A percentile compares a stretch with the other conserved stretches of the same genome.
These are phyloP conservation scores for Elongisporangium anandrum DNA, from an alignment of 352 stramenopile species.

Conservation along the genomic window DNA sequence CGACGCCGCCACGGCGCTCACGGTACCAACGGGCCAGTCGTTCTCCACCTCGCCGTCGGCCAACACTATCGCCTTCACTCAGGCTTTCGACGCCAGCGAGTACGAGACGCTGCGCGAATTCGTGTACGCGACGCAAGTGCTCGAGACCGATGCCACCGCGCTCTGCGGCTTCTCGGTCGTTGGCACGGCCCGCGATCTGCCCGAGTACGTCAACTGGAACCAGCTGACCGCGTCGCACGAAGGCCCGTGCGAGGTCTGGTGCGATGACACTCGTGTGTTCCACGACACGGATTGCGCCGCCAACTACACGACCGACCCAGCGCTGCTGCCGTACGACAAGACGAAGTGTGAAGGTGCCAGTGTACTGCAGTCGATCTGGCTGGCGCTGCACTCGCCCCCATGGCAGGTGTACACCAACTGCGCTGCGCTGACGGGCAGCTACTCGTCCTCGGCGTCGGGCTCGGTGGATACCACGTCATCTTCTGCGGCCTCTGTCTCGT, in stretches of 20 bases:
- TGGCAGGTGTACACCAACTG: slow-evolving; percentile 57
- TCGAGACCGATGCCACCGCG: slow-evolving; percentile 14
- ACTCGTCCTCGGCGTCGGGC: too few species aligned
- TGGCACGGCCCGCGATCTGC: slow-evolving; percentile 20
- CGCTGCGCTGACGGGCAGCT: slow-evolving; percentile 25
- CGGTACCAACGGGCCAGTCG: neutral
- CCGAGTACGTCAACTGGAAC: slow-evolving; percentile 33
- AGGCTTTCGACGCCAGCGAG: slow-evolving; percentile 1
- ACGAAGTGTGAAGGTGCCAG: slow-evolving; percentile 26
- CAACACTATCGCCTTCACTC: neutral
- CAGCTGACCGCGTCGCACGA: slow-evolving; percentile 15
- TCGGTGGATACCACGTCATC: slow-evolving; percentile 13
- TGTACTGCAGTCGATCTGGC: slow-evolving; percentile 28
- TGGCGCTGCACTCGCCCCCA: slow-evolving; percentile 31
- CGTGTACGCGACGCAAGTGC: neutral
- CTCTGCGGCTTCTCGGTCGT: slow-evolving; percentile 13
- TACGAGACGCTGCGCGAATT: slow-evolving; percentile 1
- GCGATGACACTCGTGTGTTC: slow-evolving; percentile 36
- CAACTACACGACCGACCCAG: slow-evolving; percentile 24
- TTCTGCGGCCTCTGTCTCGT: neutral
- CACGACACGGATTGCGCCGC: slow-evolving; percentile 42
- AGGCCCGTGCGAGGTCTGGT: slow-evolving; percentile 48
- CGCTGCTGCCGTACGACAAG: slow-evolving; percentile 29
- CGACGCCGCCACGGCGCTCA: neutral
- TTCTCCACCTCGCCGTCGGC: neutral